These are phyloP conservation scores for Cercophora newfieldiana DNA, from an alignment of 495 filamentous ascomycete genomes.

Conservation along the genomic window DNA sequence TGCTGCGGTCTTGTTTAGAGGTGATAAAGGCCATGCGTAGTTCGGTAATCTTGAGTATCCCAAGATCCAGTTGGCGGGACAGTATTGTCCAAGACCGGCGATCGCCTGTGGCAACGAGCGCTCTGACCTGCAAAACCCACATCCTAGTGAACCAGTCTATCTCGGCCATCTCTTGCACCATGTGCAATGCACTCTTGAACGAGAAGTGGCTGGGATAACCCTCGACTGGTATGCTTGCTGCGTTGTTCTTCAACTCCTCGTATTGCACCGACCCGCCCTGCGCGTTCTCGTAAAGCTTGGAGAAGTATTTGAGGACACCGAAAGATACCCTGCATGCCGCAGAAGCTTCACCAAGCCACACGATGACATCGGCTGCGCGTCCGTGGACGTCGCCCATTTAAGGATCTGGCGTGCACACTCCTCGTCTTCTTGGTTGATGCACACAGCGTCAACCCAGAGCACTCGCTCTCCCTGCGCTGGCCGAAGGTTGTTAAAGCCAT, in stretches of 20 bases:
- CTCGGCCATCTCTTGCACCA: background rate
- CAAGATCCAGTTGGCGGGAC: background rate
- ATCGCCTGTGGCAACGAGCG: background rate
- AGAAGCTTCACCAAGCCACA: background rate
- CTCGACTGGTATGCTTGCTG: background rate
- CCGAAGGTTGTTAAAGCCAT: slow-evolving; percentile 10
- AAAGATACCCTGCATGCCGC: background rate
- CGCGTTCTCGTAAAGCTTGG: background rate
- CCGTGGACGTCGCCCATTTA: background rate
- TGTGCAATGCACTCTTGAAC: background rate
- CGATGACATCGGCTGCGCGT: background rate
- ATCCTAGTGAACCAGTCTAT: background rate
- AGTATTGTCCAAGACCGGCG: background rate
- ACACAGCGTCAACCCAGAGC: slow-evolving; percentile 39
- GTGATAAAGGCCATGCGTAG: background rate
- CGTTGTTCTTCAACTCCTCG: background rate
- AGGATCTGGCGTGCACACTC: slow-evolving; percentile 34
- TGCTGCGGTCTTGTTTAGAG: background rate
- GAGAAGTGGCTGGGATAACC: background rate
- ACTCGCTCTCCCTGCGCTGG: background rate
- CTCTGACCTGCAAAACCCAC: slow-evolving; percentile 8
- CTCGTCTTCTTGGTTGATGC: slow-evolving; percentile 36
- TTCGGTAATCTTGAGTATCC: background rate
- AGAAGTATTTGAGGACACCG: background rate
- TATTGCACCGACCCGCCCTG: background rate